Evolutionary conservation across 2,329 filamentous ascomycete genomes (phyloP), one percentile per base, ranked within the genome.

Genomic region (Clarireedia hainanense): DNA sequence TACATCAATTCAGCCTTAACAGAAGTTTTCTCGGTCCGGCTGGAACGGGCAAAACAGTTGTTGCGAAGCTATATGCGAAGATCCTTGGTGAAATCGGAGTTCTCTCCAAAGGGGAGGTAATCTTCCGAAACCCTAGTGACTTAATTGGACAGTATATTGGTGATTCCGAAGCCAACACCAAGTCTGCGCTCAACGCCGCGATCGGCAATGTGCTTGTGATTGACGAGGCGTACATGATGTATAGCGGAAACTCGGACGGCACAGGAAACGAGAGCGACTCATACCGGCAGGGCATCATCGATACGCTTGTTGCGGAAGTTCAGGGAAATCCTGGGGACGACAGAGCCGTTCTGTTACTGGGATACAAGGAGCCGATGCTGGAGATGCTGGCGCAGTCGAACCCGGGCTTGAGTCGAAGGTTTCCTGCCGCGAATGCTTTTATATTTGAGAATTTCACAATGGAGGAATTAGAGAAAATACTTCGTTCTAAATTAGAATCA

Each of bases 1-100:
- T 76, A 0, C 71, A 89, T 0, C 71, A 84, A 55, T 83, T 81
- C 54, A 80, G 76, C 0, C 73, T 89, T 0, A 90, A 89, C 65
- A 74, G 76, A 6, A 79, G 89, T 2, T 89, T 91, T 55, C 64
- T 89, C 0, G 88, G 88, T 0, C 78, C 76, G 1, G 86, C 88
- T n/a, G 87, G 88, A 0, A 91, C 87, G 0, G 86, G 87, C 0
- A 91, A 91, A 64, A 90, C 87, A 0, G 83, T 84, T 0, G 82
- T 91, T 0, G 88, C 85, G 0, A 88, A 86, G 65, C 70, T 89
- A 0, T 91, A 89, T 59, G 86, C 84, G 0, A 71, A 76, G 47
- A 83, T 91, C 1, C 73, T 91, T 1, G 83, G 78, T 0, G 80
- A 83, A 58, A 68, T 83, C 52, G 79, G 80, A 0, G 59, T 80